Evolutionary conservation across 2,329 filamentous ascomycete genomes (phyloP).

Genomic region (Aschersonia sp.): DNA sequence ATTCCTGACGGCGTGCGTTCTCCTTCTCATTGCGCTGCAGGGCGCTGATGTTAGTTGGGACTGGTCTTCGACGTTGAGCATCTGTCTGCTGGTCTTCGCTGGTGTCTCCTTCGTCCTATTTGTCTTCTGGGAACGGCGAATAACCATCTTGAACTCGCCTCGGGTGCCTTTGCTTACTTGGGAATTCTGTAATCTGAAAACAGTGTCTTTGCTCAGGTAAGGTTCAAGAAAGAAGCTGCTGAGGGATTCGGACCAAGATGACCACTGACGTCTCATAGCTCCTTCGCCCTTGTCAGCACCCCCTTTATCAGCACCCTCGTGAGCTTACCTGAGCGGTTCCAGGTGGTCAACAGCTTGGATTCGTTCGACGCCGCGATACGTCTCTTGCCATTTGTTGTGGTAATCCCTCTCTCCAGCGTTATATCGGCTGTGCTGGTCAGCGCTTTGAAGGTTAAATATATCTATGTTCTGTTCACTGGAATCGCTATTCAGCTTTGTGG

Average conservation of each 20-base stretch:
- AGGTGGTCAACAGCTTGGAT: not conserved
- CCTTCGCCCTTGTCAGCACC: not conserved
- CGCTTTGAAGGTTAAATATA: not conserved
- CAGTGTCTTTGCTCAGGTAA: not conserved
- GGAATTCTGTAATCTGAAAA: not conserved
- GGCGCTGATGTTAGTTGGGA: not conserved
- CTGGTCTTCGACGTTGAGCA: not conserved
- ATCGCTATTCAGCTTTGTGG: not conserved
- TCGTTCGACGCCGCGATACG: not conserved
- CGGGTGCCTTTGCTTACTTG: not conserved
- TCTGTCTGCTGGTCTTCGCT: not conserved
- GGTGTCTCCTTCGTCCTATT: not conserved
- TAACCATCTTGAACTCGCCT: not conserved
- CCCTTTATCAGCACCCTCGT: not conserved
- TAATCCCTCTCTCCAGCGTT: not conserved
- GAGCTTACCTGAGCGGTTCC: not conserved
- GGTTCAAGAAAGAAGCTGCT: not conserved
- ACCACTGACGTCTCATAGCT: not conserved
- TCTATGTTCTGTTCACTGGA: not conserved
- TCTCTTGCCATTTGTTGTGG: not conserved
- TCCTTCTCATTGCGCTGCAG: not conserved
- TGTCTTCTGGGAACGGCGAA: not conserved
- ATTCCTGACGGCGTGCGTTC: not conserved
- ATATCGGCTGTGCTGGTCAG: not conserved
- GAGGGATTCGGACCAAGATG: not conserved